Conservation (phyloP, 2,329 filamentous ascomycete genomes). For the Pseudopithomyces maydicus region DNA sequence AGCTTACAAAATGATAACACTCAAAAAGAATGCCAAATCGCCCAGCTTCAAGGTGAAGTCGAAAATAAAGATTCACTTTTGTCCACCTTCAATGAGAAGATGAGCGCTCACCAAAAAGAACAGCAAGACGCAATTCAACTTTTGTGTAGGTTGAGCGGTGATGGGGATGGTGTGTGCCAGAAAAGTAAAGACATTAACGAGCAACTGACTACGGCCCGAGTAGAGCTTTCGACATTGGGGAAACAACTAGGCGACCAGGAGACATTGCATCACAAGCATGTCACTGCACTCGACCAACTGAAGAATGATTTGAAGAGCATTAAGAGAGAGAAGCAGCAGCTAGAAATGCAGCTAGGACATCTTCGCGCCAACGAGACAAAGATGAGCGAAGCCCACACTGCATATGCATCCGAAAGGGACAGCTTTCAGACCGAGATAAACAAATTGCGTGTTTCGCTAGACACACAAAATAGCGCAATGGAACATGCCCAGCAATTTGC, state of each 20-base stretch:
- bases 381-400: conserved; percentile 12
- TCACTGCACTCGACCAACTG: conserved; percentile 9
- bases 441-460: conserved; percentile 12
- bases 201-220: conserved; percentile 16
- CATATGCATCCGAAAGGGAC: conserved; percentile 12
- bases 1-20: background rate
- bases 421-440: conserved; percentile 14
- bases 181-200: conserved; percentile 10
- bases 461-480: conserved; percentile 11
- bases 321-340: conserved; percentile 17
- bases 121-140: background rate
- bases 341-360: conserved; percentile 15
- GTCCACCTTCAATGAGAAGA: background rate
- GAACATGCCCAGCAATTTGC: conserved; percentile 5
- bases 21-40: too few relatives aligned
- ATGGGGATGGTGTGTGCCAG: background rate
- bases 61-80: background rate
- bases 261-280: conserved; percentile 11
- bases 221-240: conserved; percentile 12
- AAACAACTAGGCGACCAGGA: conserved; percentile 15
- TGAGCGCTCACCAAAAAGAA: background rate
- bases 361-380: conserved; percentile 11
- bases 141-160: background rate
- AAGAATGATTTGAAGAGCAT: conserved; percentile 6
- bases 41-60: background rate